Evolutionary conservation across 257 asterid species (phyloP), one percentile per base, ranked within the genome.

Genomic region (Pogostemon cablin): DNA sequence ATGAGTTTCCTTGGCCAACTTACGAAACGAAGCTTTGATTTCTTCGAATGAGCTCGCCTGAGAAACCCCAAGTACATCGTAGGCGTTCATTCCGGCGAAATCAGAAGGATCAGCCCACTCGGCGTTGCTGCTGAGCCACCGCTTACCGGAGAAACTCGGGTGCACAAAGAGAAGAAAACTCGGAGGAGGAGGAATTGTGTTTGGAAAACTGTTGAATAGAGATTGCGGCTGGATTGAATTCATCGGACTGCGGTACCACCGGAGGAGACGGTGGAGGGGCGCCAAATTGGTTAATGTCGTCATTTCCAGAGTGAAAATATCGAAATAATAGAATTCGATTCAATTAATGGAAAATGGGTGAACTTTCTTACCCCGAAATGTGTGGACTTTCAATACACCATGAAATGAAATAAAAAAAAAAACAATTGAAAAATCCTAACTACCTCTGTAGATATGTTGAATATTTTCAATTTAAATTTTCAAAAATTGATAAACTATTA

Each of bases 1-100:
- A 63, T 93, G 98, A 64, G 96, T 93, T 77, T 85, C 92, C 87
- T 93, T 90, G 11, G 97, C 99, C 86, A 91, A 81, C 72, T 84
- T 87, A 20, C 86, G 90, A 47, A 89, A 93, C 3, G 97, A 86
- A 49, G 86, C 82, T 72, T 91, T 93, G 47, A 93, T 91, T 76
- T 91, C 95, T 9, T 85, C 82, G 35, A 79, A 81, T 0, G 96
- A 83, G 83, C 98, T 90, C 32, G 80, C 77, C 68, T 78, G 79
- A 0, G 97, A 79, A n/a, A 90, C 95, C 25, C 92, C 92, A 7
- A 90, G 83, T 40, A 93, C 75, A 11, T 87, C 96, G 73, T 93
- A 93, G 7, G 98, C 97, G 78, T 81, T 88, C 55, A 67, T 61
- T 37, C 92, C 96, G 59, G 82, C 72, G 72, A 87, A 77, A 50